Base-by-base conservation (phyloP, 225 moss, liverwort and hornwort genomes). In the Asterella californica region DNA sequence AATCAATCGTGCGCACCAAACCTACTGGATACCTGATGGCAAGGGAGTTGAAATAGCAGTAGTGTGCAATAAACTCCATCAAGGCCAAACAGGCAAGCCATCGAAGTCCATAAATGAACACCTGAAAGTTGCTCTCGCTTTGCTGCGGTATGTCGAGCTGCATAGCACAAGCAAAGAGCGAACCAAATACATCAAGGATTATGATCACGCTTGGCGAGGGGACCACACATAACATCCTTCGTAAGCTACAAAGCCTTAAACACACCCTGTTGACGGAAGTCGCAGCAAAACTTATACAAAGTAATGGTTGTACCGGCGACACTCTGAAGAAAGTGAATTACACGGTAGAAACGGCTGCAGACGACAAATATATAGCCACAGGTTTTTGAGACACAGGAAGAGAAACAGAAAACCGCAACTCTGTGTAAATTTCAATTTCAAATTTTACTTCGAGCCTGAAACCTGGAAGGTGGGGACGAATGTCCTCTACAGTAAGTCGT, bases 1-100 rank as follows among this genome's bases (percentile, higher is more conserved):
- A 11, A 5, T 1, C 22, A 70, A 38, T 38, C 45, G 36, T 62
- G n/a, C 38, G 22, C 7, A 45, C 29, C 48, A 42, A 42, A 7
- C 11, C 15, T 17, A 48, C 65, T 62, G 38, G 34, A 6, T 82
- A 97, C 96, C 96, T 99, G 85, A 92, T 92, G 36, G 95, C 93
- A 76, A 95, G 87, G 54, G 92, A 87, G 77, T 99, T 99, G 79
- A 88, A 95, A 84, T 93, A 99, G 81, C 99, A 99, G 74, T 65
- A 90, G 77, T 99, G 95, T 17, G 88, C 90, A 78, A 99, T 88
- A 42, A 95, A 68, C 82, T 99, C 99, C 91, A 99, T 95, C 5
- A 99, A 87, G 72, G 76, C 77, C 74, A 99, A 87, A 89, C 99
- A 95, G 72, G 88, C 84, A 75, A 99, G 80, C 95, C 95, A 99